Percentiles rank a stretch among this genome's conserved stretches.
These are phyloP conservation scores for Botrytis deweyae DNA, from an alignment of 2,329 filamentous ascomycete genomes.

Conservation along the genomic window DNA sequence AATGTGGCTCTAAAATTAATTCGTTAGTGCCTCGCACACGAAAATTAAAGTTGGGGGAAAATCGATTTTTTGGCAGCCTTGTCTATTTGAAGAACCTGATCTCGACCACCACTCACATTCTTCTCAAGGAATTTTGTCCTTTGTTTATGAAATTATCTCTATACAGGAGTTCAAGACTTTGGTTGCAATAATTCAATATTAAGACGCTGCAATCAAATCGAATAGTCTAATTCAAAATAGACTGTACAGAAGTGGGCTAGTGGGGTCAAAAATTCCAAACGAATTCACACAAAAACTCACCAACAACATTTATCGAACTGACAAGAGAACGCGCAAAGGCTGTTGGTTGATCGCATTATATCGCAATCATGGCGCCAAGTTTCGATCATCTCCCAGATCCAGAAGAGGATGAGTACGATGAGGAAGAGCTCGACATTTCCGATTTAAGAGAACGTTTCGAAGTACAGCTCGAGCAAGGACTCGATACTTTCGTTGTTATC, in stretches of 20 bases:
- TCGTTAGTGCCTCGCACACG: slow-evolving; percentile 23
- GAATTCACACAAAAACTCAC: slow-evolving; percentile 23
- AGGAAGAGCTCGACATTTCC: slow-evolving; percentile 93
- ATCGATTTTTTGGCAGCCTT: slow-evolving; percentile 19
- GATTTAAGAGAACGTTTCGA: slow-evolving; percentile 94
- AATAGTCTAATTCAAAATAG: slow-evolving; percentile 11
- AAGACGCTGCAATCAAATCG: background rate
- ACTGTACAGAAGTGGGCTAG: slow-evolving; percentile 21
- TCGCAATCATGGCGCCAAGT: slow-evolving; percentile 78
- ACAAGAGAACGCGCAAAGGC: slow-evolving; percentile 21
- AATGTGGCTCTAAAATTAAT: slow-evolving; percentile 20
- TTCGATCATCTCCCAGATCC: slow-evolving; percentile 92
- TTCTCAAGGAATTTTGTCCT: slow-evolving; percentile 11
- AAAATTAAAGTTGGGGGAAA: slow-evolving; percentile 23
- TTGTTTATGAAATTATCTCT: background rate
- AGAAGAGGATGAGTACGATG: slow-evolving; percentile 81
- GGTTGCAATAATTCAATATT: slow-evolving; percentile 3
- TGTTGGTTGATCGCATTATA: slow-evolving; percentile 25
- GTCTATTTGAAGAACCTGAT: slow-evolving; percentile 6
- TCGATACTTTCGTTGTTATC: slow-evolving; percentile 94
- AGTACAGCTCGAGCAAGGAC: slow-evolving; percentile 91
- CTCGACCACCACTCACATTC: slow-evolving; percentile 13
- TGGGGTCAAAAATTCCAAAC: slow-evolving; percentile 23
- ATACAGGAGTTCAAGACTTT: background rate
- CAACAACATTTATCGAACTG: slow-evolving; percentile 16